Base-by-base conservation (phyloP, 2,329 filamentous ascomycete species). In the Ophiostoma ulmi region DNA sequence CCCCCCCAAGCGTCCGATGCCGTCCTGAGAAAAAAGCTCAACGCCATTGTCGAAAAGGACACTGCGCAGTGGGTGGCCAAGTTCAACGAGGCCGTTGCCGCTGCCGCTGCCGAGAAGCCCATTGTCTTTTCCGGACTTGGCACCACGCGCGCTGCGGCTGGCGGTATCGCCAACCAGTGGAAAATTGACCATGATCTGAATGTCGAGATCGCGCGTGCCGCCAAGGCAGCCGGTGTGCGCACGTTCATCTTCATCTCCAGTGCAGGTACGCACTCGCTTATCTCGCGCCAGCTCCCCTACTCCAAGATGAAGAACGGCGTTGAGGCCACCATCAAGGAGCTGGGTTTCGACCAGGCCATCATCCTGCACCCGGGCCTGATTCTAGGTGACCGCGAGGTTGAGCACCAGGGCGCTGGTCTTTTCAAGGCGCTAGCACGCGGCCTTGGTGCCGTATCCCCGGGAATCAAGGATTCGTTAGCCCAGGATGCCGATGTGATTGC, bases 181-280 rank as follows among this genome's bases (percentile, higher is more conserved):
- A 91, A 91, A 77, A 91, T 97, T 74, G 94, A 97, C 81, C 87
- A 93, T 77, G 93, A 95, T 77, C 83, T 97, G 64, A 97, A 97
- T 80, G 79, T 96, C 67, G 89, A 90, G 74, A 84, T 97, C 35
- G 93, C 92, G 3, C 85, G 86, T 72, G 88, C 90, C 0, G 92
- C 94, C 63, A 92, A 90, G 77, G 85, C 85, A 4, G 87, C 89
- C 0, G 92, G 92, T 48, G 86, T 87, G 13, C 87, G 87, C 74
- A 90, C 90, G 1, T 96, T 91, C 77, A 89, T 97, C 31, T 88
- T 96, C 74, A 85, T 97, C 70, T 93, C 90, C 0, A 84, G 85
- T 31, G 81, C 76, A 0, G 85, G 85, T 70, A 85, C 81, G 0
- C 79, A 83, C 26, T 77, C 81, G 17, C 36, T 84, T 55, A 39